phyloP scores from a whole-genome alignment of 1,284 basidiomycete species.

The Melampsora occidentalis region DNA sequence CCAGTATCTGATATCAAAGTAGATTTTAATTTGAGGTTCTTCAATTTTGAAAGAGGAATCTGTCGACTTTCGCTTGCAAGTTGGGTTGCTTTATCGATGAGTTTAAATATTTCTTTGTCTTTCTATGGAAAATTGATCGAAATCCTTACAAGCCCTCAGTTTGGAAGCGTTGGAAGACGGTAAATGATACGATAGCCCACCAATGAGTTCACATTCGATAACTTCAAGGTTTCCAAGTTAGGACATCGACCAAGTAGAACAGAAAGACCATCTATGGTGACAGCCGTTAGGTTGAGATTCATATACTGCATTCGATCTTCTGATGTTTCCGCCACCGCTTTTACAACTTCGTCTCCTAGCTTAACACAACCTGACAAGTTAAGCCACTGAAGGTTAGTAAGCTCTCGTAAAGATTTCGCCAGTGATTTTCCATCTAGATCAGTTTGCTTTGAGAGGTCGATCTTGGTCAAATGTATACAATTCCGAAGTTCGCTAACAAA shows the following conservation, averaged over 20 bases:
- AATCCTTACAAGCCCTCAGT: too few relatives aligned
- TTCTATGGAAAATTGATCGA: too few relatives aligned
- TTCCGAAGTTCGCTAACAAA: slow-evolving; percentile 42
- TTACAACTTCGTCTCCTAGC: slow-evolving; percentile 47
- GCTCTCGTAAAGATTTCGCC: slow-evolving; percentile 45
- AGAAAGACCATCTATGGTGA: slow-evolving; percentile 47
- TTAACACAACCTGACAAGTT: slow-evolving; percentile 47
- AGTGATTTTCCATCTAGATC: slow-evolving; percentile 45
- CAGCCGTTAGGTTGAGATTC: slow-evolving; percentile 48
- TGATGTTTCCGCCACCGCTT: slow-evolving; percentile 45
- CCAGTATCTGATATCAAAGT: slow-evolving; percentile 48
- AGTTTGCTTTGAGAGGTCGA: slow-evolving; percentile 45
- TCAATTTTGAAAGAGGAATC: slow-evolving; percentile 45
- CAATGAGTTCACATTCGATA: too few relatives aligned
- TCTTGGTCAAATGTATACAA: slow-evolving; percentile 45
- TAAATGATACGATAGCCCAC: too few relatives aligned
- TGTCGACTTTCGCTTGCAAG: too few relatives aligned
- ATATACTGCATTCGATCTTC: slow-evolving; percentile 41
- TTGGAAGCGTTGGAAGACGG: too few relatives aligned
- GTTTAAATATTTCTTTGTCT: too few relatives aligned
- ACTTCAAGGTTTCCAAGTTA: slow-evolving; percentile 41
- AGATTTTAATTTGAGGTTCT: slow-evolving; percentile 48
- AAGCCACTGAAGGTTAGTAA: slow-evolving; percentile 45
- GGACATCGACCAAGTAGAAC: slow-evolving; percentile 46
- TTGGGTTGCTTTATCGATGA: too few relatives aligned